Evolutionary conservation across 164 flowering plant species (phyloP), one percentile per base, ranked within the genome.

Genomic region (Piper longum): DNA sequence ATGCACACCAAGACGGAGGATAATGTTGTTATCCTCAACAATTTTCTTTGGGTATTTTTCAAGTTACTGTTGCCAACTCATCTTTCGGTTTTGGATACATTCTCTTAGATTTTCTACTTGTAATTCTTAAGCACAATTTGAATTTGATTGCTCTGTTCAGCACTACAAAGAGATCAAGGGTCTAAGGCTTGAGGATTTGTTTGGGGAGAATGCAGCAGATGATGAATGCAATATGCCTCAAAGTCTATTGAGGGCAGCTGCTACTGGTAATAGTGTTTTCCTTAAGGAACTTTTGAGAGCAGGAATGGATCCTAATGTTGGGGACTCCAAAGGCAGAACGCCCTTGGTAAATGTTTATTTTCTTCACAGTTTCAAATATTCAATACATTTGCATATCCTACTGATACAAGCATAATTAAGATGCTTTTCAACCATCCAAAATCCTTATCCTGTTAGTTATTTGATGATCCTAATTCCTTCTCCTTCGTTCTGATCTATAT

Each of bases 221-320:
- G 82, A 77, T 36, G 77, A 82, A 17, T 69, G 79, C 13, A 74
- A 77, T 68, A 77, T 81, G 66, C 73, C 74, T 3, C 60, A 75
- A 43, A 78, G 75, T 72, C 71, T 88, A 66, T 63, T 87, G n/a
- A 71, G 76, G 41, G 89, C 73, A 54, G 91, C 89, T 2, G 62
- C 75, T 51, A 76, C 86, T 19, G 92, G 95, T 13, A 87, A 87
- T 70, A 84, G 85, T 74, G 81, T 82, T 51, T 79, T 87, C 67
- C 85, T 91, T 52, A 87, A 85, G 52, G 87, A 88, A 71, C 92
- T 91, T 75, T 82, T 91, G 36, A 87, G 72, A 76, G 86, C 84
- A 55, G 79, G 75, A 51, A 66, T 84, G 68, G 95, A 88, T 67
- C 95, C 96, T 60, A 77, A 91, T 70, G 64, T 77, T 70, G 79